Conservation (phyloP, 192 early-diverging fungal species). For the Haplosporangium gracile region DNA sequence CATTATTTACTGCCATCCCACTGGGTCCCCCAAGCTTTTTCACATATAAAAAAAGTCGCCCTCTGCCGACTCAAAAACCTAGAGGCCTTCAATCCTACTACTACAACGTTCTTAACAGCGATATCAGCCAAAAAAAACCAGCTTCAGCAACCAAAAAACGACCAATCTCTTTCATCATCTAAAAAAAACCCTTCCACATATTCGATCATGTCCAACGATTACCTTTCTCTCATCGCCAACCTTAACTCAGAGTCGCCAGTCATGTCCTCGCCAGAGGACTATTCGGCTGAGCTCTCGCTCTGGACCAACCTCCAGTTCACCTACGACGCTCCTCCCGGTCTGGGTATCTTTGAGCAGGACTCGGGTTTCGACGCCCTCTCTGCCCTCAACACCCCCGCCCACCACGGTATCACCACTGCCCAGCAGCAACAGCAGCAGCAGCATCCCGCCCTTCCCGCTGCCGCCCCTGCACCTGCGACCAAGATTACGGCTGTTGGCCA, state of each 20-base stretch:
- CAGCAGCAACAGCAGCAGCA: background rate
- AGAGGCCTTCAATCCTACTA: constrained; percentile 4
- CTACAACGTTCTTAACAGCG: background rate
- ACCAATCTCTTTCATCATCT: background rate
- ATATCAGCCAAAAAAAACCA: background rate
- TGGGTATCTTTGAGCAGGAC: constrained; percentile 66
- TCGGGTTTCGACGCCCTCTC: constrained; percentile 45
- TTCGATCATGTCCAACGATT: constrained; percentile 38
- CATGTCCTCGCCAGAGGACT: constrained; percentile 65
- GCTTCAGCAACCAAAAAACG: too few species aligned
- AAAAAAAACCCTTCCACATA: constrained; percentile 22
- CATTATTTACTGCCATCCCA: constrained; percentile 42
- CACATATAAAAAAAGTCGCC: constrained; percentile 29
- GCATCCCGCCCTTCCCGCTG: background rate
- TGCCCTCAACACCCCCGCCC: constrained; percentile 39
- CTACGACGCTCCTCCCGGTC: constrained; percentile 71
- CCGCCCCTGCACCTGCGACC: background rate
- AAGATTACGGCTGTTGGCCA: constrained; percentile 8
- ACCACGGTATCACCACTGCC: constrained; percentile 8
- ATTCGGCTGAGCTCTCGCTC: constrained; percentile 75
- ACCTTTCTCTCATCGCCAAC: constrained; percentile 52
- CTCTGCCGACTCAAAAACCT: constrained; percentile 53
- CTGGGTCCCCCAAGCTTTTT: constrained; percentile 26
- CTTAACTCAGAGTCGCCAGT: constrained; percentile 47
- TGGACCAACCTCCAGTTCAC: constrained; percentile 80